These are phyloP conservation scores for Vinca minor DNA, from an alignment of 257 asterid genomes.

Conservation along the genomic window DNA sequence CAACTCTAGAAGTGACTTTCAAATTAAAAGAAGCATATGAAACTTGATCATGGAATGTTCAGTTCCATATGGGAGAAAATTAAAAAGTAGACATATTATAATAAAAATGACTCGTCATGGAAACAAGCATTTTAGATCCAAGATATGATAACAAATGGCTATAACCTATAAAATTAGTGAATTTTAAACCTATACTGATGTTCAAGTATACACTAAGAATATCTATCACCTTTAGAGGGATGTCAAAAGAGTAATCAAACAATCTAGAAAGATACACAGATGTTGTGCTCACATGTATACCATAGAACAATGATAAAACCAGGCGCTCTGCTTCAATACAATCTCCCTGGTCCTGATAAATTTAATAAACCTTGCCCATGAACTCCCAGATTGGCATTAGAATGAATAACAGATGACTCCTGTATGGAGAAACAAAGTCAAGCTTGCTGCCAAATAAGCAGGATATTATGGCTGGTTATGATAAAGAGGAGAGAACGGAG, in stretches of 20 bases:
- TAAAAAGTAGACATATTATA: no score
- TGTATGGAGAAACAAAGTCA: constrained; percentile 21
- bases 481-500: constrained; percentile 16
- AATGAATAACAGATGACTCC: constrained; percentile 86
- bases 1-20: background rate
- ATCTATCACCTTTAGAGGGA: background rate
- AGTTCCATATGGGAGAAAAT: no score
- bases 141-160: background rate
- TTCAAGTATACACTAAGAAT: background rate
- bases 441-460: constrained; percentile 10
- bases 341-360: constrained; percentile 94
- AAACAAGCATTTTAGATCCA: constrained; percentile 1
- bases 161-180: background rate
- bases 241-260: constrained; percentile 2
- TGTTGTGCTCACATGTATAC: constrained; percentile 63
- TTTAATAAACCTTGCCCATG: constrained; percentile 93
- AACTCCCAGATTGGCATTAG: constrained; percentile 92
- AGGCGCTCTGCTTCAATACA: constrained; percentile 89
- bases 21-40: background rate
- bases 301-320: constrained; percentile 79
- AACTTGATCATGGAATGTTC: background rate
- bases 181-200: background rate
- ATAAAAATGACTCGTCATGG: no score
- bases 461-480: constrained; percentile 5
- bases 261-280: background rate